Conservation (phyloP, 2,329 filamentous ascomycete genomes). For the Curvularia hawaiiensis region DNA sequence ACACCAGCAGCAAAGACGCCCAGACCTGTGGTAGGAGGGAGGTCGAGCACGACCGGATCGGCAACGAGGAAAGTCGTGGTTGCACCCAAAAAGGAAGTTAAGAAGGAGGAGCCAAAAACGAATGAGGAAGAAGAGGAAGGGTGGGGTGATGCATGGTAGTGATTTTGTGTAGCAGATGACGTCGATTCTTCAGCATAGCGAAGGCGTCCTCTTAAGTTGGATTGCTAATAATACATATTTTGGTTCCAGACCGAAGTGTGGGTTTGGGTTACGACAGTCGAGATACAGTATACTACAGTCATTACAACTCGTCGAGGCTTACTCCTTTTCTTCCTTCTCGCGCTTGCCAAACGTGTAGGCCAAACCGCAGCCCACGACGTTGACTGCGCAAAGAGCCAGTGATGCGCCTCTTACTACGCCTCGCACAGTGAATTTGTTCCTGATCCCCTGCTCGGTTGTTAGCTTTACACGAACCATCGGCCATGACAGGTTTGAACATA, state of each 20-base stretch:
- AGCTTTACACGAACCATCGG: constrained; percentile 2
- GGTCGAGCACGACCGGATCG: constrained; percentile 38
- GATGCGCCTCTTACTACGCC: constrained; percentile 59
- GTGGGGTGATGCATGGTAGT: constrained; percentile 48
- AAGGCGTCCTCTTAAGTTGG: constrained; percentile 12
- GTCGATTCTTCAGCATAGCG: constrained; percentile 16
- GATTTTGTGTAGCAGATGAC: neutral
- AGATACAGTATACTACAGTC: constrained; percentile 13
- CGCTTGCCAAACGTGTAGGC: constrained; percentile 58
- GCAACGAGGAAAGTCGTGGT: constrained; percentile 38
- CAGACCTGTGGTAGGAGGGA: constrained; percentile 35
- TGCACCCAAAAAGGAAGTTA: constrained; percentile 37
- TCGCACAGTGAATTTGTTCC: constrained; percentile 56
- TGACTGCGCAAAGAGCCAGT: constrained; percentile 56
- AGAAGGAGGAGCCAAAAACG: constrained; percentile 44
- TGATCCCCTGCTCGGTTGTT: constrained; percentile 42
- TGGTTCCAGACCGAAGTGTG: neutral
- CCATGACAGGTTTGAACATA: constrained; percentile 19
- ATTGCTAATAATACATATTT: constrained; percentile 5
- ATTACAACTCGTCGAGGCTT: neutral
- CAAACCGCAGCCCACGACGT: constrained; percentile 57
- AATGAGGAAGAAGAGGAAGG: constrained; percentile 50
- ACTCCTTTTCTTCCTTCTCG: constrained; percentile 40
- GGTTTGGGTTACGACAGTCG: neutral
- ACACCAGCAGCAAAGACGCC: constrained; percentile 41